phyloP scores from a whole-genome alignment of 2,329 filamentous ascomycete genomes.

The Amauroascus niger region DNA sequence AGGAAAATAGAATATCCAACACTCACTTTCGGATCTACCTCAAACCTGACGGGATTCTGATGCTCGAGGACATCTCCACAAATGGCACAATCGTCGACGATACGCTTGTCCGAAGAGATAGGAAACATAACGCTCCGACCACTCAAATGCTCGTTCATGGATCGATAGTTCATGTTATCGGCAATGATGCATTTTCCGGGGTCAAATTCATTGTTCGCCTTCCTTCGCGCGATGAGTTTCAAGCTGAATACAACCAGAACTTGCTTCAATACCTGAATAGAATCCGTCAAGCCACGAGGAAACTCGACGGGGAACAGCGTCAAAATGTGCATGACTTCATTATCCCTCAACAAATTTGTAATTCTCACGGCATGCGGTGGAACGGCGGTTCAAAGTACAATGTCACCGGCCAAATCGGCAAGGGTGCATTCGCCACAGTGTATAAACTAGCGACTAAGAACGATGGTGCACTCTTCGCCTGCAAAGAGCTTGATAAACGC shows the following conservation, averaged over 20 bases:
- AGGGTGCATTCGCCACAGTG: constrained; percentile 89
- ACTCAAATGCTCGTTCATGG: constrained; percentile 61
- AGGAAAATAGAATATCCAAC: constrained; percentile 69
- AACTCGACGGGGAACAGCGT: constrained; percentile 8
- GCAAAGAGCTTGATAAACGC: constrained; percentile 89
- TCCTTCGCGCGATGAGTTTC: constrained; percentile 62
- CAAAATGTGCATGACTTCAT: constrained; percentile 11
- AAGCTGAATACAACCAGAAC: constrained; percentile 58
- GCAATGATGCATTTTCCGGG: constrained; percentile 45
- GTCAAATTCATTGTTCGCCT: constrained; percentile 79
- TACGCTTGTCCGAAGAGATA: constrained; percentile 50
- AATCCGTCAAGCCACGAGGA: constrained; percentile 20
- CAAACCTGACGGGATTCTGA: constrained; percentile 73
- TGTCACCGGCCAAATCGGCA: constrained; percentile 69
- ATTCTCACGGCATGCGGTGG: constrained; percentile 61
- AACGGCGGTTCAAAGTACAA: constrained; percentile 78
- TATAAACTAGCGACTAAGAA: constrained; percentile 81
- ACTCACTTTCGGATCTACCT: constrained; percentile 92
- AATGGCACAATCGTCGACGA: constrained; percentile 87
- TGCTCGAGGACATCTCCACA: constrained; percentile 91
- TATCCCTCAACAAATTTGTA: constrained; percentile 20
- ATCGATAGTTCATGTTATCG: constrained; percentile 60
- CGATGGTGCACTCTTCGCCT: constrained; percentile 73
- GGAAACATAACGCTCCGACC: constrained; percentile 31
- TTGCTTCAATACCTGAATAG: constrained; percentile 55